Base-by-base conservation (phyloP, 2,329 filamentous ascomycete genomes). In the Cercospora citrullina region DNA sequence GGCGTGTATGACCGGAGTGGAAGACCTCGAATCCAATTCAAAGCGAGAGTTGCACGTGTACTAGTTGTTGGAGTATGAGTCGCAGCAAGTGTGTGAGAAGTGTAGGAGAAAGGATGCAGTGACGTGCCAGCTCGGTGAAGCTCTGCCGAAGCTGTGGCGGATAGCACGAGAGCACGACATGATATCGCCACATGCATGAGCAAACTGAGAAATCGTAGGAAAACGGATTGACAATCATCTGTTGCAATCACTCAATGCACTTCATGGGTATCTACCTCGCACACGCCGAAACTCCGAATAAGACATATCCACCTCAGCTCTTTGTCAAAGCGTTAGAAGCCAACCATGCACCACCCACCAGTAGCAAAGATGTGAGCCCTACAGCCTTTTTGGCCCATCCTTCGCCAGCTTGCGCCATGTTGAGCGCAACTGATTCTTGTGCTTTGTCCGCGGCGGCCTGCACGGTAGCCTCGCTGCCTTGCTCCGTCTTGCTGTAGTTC, bases 301-400 rank as follows among this genome's bases (percentile, higher is more conserved):
- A 21, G 30, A 12, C 30, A 59, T 21, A 5, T 16, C 39, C 2
- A 33, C 16, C 16, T 59, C 58, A 65, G 42, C 65, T 68, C 65
- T 64, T 69, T 6, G 60, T 48, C 7, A 73, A 39, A 48, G 66
- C 69, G 65, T 61, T 71, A 9, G 69, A 80, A 39, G 75, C 79
- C 12, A 77, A 70, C 81, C 81, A 83, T 1, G 79, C 73, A 12
- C 77, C 79, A 26, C 77, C 78, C 69, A 80, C 79, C 6, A 80
- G 79, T 3, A 78, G 63, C 66, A 82, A 69, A 1, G 80, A 79
- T 8, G 76, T 77, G 39, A 78, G 75, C 10, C 81, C 81, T 23
- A 79, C 75, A 12, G 77, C 71, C 66, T 82, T 79, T 68, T 81
- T 82, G 14, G 73, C 71, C 79, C 80, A 83, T 1, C 75, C 74